Evolutionary conservation across 2,329 filamentous ascomycete species (phyloP), one percentile per base, ranked within the genome.

Genomic region (Akanthomyces muscarius): DNA sequence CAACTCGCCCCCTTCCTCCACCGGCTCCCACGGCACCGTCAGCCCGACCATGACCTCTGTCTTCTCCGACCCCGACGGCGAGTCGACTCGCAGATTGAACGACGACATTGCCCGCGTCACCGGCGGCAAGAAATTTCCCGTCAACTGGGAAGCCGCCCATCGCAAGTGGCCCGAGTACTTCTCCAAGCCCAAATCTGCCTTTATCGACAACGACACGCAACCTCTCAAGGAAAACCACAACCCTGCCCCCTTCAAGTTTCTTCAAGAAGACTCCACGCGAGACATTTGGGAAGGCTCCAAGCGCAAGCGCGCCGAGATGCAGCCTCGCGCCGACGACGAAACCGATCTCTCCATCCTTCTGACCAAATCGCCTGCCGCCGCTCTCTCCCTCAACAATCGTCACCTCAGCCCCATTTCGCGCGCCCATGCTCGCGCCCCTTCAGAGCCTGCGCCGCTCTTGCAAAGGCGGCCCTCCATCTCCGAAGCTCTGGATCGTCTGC

Each of bases 1-100:
- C 74, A 83, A 83, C 73, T 85, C 83, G 23, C 83, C 83, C 5
- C 82, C 83, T 23, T 84, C 83, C 7, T 85, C 83, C 7, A 85
- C 83, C 36, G 83, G 82, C 62, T 83, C 81, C 59, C 82, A 84
- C 72, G 82, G 83, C 70, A 83, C 82, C 65, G 77, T 85, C 66
- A 83, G 81, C 69, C 78, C 81, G 61, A 85, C 82, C 52, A 70
- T 79, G 58, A 83, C 82, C 44, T 80, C 82, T 48, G 74, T 85
- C 68, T 82, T 83, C 65, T 79, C 81, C 62, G 78, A 80, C 63
- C 80, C 79, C 44, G 81, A 83, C 64, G 81, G 78, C 71, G 83
- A 85, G 70, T 83, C 81, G 36, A 84, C 82, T 47, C 80, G 80
- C 63, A 76, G 75, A 63, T 74, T 83, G 47, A 78, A 81, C 68